Evolutionary conservation across 2,329 filamentous ascomycete species (phyloP).

Genomic region (Ilyonectria destructans): DNA sequence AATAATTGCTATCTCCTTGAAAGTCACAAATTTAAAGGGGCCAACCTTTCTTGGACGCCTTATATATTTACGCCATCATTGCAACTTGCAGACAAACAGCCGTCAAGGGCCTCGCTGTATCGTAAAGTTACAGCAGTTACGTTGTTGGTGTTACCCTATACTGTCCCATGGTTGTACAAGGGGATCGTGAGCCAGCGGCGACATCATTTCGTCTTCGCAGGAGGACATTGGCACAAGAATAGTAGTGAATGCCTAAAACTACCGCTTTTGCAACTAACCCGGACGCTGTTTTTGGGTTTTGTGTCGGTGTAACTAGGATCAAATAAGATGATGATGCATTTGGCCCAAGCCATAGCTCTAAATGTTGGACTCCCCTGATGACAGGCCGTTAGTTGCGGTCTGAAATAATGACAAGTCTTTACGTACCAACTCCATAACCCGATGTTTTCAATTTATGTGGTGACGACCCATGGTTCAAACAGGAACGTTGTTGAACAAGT

Average conservation of each 20-base stretch:
- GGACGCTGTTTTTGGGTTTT: conserved; percentile 38
- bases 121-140: too few species aligned
- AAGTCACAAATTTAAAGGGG: too few species aligned
- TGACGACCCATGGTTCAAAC: conserved; percentile 46
- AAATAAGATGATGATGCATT: conserved; percentile 26
- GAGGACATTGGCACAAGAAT: neutral
- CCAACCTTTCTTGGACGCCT: too few species aligned
- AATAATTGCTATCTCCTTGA: too few species aligned
- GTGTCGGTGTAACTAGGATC: conserved; percentile 35
- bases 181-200: too few species aligned
- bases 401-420: conserved; percentile 7
- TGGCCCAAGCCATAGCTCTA: conserved; percentile 42
- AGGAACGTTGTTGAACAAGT: conserved; percentile 79
- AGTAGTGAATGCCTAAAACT: neutral
- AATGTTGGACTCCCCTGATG: conserved; percentile 41
- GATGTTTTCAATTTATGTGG: conserved; percentile 16
- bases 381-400: conserved; percentile 32
- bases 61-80: too few species aligned
- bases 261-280: conserved; percentile 31
- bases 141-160: too few species aligned
- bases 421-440: conserved; percentile 49
- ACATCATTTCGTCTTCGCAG: neutral
- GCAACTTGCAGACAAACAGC: too few species aligned
- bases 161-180: too few species aligned
- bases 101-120: too few species aligned